Evolutionary conservation across 352 stramenopile genomes (phyloP), one percentile per base, ranked within the genome.

Genomic region (Blastocystis sp.): DNA sequence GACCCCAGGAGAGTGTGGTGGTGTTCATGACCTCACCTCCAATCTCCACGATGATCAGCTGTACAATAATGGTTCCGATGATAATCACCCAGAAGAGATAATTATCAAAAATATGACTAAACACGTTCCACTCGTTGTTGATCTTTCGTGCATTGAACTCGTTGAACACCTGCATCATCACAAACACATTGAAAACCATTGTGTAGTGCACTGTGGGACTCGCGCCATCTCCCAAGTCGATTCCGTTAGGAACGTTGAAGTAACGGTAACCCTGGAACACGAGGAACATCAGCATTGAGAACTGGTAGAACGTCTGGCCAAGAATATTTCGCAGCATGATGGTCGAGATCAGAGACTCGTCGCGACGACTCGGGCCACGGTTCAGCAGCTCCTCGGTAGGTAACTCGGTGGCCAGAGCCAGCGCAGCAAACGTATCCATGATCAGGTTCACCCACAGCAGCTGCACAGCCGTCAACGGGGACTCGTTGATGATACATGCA

Each of bases 391-490:
- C 90, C 39, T 92, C 76, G 0, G 92, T 95, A 1, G 96, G 96
- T 61, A 94, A 92, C 90, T 98, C 96, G 0, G 96, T 98, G 34
- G 95, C 96, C 20, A 98, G 92, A 4, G 96, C 95, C 23, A 98
- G 90, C 13, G 96, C 96, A 7, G 95, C 95, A 89, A 98, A 96
- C 18, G 94, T 97, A 90, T 98, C 96, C 96, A 98, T 98, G 90
- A 98, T 98, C n/a, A 99, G 92, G 90, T 98, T 98, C 61, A 98
- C 95, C 96, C 96, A 98, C 0, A 98, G 92, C 92, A 98, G 94
- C 91, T 98, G 96, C 0, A 98, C 94, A 45, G 95, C 94, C 54
- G 94, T 96, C 20, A 98, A 89, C 5, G 94, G 94, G 39, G 93
- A 94, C 91, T 94, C 63, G 95, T 94, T 66, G 55, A 90, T 77